Evolutionary conservation across 2,329 filamentous ascomycete genomes (phyloP).

Genomic region (Rhinocladiella mackenziei): DNA sequence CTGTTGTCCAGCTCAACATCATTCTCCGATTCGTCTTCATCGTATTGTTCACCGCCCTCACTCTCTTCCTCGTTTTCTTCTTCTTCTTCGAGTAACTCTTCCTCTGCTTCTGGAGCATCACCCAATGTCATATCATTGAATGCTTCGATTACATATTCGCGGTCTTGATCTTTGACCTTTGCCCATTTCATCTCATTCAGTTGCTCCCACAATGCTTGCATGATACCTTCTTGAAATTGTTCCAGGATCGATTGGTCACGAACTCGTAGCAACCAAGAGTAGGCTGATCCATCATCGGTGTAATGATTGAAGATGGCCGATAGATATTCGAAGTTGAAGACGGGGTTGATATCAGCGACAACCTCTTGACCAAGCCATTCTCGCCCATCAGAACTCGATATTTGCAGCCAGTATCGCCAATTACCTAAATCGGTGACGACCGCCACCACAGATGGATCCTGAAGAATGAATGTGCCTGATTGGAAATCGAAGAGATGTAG

Average conservation of each 20-base stretch:
- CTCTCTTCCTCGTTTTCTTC: slow-evolving; percentile 60
- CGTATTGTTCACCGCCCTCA: slow-evolving; percentile 68
- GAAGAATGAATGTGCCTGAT: slow-evolving; percentile 75
- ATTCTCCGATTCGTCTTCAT: slow-evolving; percentile 74
- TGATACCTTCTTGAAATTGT: slow-evolving; percentile 85
- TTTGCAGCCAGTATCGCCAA: slow-evolving; percentile 95
- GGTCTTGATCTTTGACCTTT: slow-evolving; percentile 86
- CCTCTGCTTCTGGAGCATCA: slow-evolving; percentile 59
- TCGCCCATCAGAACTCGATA: slow-evolving; percentile 64
- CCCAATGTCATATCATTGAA: slow-evolving; percentile 95
- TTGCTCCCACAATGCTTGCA: slow-evolving; percentile 96
- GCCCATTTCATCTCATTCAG: slow-evolving; percentile 90
- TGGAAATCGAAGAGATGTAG: slow-evolving; percentile 91
- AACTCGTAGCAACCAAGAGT: slow-evolving; percentile 93
- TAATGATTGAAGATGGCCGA: slow-evolving; percentile 99
- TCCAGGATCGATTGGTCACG: slow-evolving; percentile 76
- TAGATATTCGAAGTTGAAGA: slow-evolving; percentile 98
- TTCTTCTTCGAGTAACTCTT: slow-evolving; percentile 55
- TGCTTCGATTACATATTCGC: slow-evolving; percentile 89
- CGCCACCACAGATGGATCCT: slow-evolving; percentile 70
- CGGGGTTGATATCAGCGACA: slow-evolving; percentile 87
- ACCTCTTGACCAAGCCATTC: slow-evolving; percentile 86
- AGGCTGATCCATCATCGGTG: slow-evolving; percentile 77
- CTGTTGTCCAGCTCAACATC: slow-evolving; percentile 64
- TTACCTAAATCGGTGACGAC: slow-evolving; percentile 80